Base-by-base conservation (phyloP, 257 asterid species). In the Osmanthus fragrans region DNA sequence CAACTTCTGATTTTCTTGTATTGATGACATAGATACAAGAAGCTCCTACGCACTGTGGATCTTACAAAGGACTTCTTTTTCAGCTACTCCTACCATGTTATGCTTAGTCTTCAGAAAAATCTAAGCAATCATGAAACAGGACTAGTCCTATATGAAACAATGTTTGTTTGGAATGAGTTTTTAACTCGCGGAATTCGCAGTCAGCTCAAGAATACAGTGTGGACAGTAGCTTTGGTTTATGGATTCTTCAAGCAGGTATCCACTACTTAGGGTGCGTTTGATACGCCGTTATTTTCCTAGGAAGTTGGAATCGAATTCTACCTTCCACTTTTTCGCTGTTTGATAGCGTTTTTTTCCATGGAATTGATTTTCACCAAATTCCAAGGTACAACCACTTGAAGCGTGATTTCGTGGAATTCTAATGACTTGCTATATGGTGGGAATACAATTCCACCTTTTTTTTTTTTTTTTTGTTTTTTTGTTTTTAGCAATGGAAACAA, bases 141-240 rank as follows among this genome's bases (percentile, higher is more conserved):
- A 71, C 74, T 85, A 54, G 66, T 78, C 21, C 89, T 90, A 45
- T 92, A 96, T 39, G 99, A 96, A 82, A 93, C 97, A 32, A 86
- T 96, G 97, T 96, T 92, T 80, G 99, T 96, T 30, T 96, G 99
- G 99, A 96, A 96, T 18, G 99, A 93, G 82, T 96, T 87, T 86
- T 84, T 96, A 66, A 93, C 98, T 58, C 98, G 97, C 2, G 94
- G 90, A n/a, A 90, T 96, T 36, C 97, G 98, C 73, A 87, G 78
- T 81, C 98, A 92, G 81, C 91, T 96, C 76, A 87, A 86, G 82
- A 92, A 93, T 82, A 85, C 97, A 23, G 51, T 81, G 70, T 96
- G 99, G 99, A 96, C 97, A 0, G 97, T 96, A 45, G 98, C 99
- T 34, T 78, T 96, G 87, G 93, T 96, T 76, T 84, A 90, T 73